Evolutionary conservation across 1,139 yeast species (phyloP), one percentile per base, ranked within the genome.

Genomic region (Zygoascus meyerae): DNA sequence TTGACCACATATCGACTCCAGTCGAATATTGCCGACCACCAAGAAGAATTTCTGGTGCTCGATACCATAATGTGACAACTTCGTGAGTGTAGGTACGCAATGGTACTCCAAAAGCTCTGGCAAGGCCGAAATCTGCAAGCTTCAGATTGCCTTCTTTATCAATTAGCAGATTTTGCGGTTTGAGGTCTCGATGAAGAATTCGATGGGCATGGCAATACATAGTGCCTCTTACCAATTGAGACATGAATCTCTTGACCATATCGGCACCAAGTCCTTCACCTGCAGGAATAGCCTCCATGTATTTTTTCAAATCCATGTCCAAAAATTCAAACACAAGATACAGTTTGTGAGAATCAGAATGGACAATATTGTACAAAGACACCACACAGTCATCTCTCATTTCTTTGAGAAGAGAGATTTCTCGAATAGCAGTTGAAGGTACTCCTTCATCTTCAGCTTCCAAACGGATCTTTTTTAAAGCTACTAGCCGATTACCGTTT

Each of bases 361-460:
- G 98, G 51, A 94, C 95, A 58, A 94, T 92, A 65, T 94, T 96
- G 65, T 84, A 87, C 45, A 94, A 73, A 44, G 95, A 74, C 34
- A 92, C 97, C 54, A 92, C 90, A 67, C 90, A 89, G 58, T 86
- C 95, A 66, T 92, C 95, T 53, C 86, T 78, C 75, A 92, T 78
- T 67, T 94, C 98, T 67, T 92, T 92, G 58, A 92, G 73, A 42
- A 94, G 75, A 1, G 97, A 90, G 57, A 92, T 92, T 66, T 92
- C 99, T 56, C 99, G 77, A 53, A 92, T 92, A 2, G 99, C 97
- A 0, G 99, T 94, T 15, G 96, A 86, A 5, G 98, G 98, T 32
- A 92, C 97, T 37, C 99, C 99, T 68, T 92, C 98, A 67, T 90
- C 97, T 67, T 94, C 98, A 40, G 95, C 87, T 64, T 94, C 99